Percentiles rank a stretch among this genome's conserved stretches.
Conservation (phyloP, 371 early-diverging fungal species). For the Circinella minor region DNA sequence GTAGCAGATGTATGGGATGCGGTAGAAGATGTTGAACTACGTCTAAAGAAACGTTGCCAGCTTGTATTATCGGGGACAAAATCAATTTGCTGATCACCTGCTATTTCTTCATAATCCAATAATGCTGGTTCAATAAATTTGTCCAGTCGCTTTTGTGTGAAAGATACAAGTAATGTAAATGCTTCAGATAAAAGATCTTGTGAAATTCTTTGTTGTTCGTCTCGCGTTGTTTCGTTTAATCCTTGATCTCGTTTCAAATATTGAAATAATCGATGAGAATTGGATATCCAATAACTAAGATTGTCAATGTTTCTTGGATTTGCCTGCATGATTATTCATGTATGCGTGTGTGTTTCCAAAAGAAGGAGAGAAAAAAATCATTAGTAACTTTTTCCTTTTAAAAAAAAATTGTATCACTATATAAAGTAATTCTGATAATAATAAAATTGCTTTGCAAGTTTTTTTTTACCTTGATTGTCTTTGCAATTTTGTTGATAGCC, state of each 20-base stretch:
- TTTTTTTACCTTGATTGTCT: conserved; percentile 52
- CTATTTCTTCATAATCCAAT: conserved; percentile 77
- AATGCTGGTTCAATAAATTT: conserved; percentile 67
- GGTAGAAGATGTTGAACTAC: conserved; percentile 6
- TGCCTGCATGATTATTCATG: conserved; percentile 18
- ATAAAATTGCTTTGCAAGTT: too few species aligned
- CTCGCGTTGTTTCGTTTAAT: conserved; percentile 63
- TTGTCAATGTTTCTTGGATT: conserved; percentile 25
- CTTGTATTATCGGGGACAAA: conserved; percentile 52
- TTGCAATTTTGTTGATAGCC: conserved; percentile 57
- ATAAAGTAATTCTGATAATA: too few species aligned
- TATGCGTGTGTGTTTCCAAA: too few species aligned
- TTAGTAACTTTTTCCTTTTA: too few species aligned
- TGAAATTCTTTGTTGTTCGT: conserved; percentile 65
- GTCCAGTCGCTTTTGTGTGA: conserved; percentile 61
- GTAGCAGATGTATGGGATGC: conserved; percentile 9
- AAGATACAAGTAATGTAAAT: conserved; percentile 35
- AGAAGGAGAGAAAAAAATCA: background rate
- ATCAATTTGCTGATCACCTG: conserved; percentile 61
- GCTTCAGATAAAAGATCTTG: conserved; percentile 65
- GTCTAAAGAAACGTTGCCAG: conserved; percentile 42
- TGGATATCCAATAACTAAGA: conserved; percentile 83
- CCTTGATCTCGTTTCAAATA: conserved; percentile 82
- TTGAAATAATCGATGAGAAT: conserved; percentile 72
- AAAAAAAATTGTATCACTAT: too few species aligned